Evolutionary conservation across 805 yeast species (phyloP).

Genomic region (Clavispora fructus): DNA sequence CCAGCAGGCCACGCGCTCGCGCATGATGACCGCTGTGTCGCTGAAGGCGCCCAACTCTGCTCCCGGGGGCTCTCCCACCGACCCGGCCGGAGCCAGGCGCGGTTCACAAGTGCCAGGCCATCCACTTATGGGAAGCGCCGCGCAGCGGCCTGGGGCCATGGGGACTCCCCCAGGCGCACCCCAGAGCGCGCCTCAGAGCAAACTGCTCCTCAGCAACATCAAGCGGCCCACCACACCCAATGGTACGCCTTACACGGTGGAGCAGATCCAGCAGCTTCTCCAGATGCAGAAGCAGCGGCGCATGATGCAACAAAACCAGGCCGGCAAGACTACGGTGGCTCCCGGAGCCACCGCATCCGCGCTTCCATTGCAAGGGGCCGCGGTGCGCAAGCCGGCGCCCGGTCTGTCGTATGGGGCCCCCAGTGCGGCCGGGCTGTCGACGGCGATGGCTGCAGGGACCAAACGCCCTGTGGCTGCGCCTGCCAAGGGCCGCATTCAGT

Average conservation of each 20-base stretch:
- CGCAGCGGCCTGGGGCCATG: neutral
- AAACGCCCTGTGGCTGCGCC: constrained; percentile 4
- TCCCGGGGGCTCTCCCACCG: neutral
- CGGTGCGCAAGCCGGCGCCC: neutral
- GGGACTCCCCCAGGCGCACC: neutral
- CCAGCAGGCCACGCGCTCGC: constrained; percentile 38
- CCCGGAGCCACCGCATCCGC: neutral
- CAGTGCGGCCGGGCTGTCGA: neutral
- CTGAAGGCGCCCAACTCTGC: constrained; percentile 13
- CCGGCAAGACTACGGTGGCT: neutral
- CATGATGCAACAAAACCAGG: constrained; percentile 37
- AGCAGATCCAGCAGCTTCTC: constrained; percentile 54
- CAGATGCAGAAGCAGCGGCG: constrained; percentile 49
- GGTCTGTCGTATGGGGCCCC: neutral
- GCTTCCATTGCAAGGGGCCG: neutral
- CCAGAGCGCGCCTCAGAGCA: constrained; percentile 4
- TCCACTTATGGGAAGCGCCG: neutral
- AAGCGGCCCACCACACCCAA: constrained; percentile 45
- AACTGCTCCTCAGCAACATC: constrained; percentile 12
- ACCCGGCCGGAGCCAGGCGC: neutral
- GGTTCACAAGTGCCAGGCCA: constrained; percentile 5
- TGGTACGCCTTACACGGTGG: constrained; percentile 55
- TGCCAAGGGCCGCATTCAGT: constrained; percentile 32
- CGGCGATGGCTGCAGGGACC: constrained; percentile 2
- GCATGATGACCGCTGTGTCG: constrained; percentile 40